Base-by-base conservation (phyloP, 2,329 filamentous ascomycete genomes). In the Aspergillus pseudotamarii region DNA sequence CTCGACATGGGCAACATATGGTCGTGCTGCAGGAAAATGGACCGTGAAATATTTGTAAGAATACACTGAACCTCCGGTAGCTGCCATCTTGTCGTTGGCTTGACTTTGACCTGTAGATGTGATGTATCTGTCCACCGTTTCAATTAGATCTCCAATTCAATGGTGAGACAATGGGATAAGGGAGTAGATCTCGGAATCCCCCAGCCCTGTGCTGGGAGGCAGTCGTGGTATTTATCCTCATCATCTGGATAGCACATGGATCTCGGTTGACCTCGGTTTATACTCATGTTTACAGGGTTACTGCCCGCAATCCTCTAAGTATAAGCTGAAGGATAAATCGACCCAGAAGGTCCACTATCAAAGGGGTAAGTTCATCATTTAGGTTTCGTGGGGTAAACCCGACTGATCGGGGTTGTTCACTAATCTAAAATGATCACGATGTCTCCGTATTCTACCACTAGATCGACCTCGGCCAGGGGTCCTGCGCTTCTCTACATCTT, bases 1-100 rank as follows among this genome's bases (percentile, higher is more conserved):
- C 80, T 97, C 90, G 64, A 98, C 91, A 76, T 96, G 92, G n/a
- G 89, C 91, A 57, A 97, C 89, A 80, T 88, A 88, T 72, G 89
- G 85, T 38, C 81, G 73, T 48, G 2, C 45, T 26, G 12, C 45
- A 1, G 93, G 92, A 48, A 88, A 88, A n/a, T 86, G 88, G 69
- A 96, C 83, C 68, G 88, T 87, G 85, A 93, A 93, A 82, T 91
- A 83, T 69, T 89, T 70, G 65, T 68, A 72, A 6, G 65, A 60
- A 62, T 73, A 71, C 46, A 41, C 57, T 56, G 67, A 57, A 28
- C 1, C 23, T 26, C 43, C 21, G 11, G 45, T 26, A 34, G 72
- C 11, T 16, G 4, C 60, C 72, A 75, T 75, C 41, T 32, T 70
- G 61, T 16, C 23, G 21, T 21, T 1, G 5, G 26, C 26, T 5